These are phyloP conservation scores for Arachis monticola DNA, from an alignment of 331 rosid species.

Conservation along the genomic window DNA sequence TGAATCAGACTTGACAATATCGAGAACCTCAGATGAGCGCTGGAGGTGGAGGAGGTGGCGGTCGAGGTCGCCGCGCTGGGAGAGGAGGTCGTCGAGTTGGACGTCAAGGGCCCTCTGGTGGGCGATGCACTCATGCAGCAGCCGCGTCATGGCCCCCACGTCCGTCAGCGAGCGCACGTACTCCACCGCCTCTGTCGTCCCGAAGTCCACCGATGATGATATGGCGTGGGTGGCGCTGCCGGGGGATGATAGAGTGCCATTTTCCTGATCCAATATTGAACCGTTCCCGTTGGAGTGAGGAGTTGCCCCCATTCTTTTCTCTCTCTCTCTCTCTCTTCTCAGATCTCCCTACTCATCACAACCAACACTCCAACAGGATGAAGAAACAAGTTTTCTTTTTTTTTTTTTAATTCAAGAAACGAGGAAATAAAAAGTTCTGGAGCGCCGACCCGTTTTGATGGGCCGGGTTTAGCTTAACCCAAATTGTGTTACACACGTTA, in stretches of 20 bases:
- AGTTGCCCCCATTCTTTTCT: not conserved
- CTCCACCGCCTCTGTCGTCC: constrained; percentile 62
- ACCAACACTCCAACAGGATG: not conserved
- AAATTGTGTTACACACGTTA: too few relatives aligned
- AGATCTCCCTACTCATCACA: not conserved
- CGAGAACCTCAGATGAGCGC: constrained; percentile 72
- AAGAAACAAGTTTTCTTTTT: not conserved
- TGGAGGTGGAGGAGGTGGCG: constrained; percentile 70
- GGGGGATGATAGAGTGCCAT: not conserved
- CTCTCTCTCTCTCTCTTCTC: not conserved
- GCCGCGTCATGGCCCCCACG: constrained; percentile 89
- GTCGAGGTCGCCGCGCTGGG: constrained; percentile 83
- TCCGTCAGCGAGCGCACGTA: constrained; percentile 75
- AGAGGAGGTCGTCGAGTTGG: constrained; percentile 71
- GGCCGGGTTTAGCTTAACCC: too few relatives aligned
- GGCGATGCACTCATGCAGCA: constrained; percentile 91
- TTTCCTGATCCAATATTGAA: not conserved
- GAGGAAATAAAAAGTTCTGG: too few relatives aligned
- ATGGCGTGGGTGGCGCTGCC: not conserved
- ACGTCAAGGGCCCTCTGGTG: constrained; percentile 77
- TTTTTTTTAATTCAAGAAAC: too few relatives aligned
- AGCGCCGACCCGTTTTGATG: too few relatives aligned
- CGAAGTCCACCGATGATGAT: constrained; percentile 58
- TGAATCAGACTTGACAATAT: constrained; percentile 72
- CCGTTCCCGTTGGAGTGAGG: not conserved